phyloP scores from a whole-genome alignment of 441 rosid species.

The Rhodomyrtus psidioides region DNA sequence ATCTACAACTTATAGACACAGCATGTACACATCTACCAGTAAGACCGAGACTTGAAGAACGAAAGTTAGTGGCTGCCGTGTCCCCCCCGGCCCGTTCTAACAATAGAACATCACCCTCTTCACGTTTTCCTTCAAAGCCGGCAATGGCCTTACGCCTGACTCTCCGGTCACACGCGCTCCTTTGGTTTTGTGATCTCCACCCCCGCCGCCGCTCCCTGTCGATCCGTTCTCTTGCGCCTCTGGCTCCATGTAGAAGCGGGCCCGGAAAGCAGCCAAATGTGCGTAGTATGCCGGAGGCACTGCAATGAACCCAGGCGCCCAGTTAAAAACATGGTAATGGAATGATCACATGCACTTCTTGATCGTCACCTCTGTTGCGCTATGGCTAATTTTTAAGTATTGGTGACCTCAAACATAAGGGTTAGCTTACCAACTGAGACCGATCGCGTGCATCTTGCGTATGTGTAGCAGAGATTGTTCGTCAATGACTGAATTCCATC shows the following conservation, averaged over 20 bases:
- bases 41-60: not conserved
- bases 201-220: conserved; percentile 25
- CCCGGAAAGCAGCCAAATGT: conserved; percentile 94
- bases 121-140: conserved; percentile 95
- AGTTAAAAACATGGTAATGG: not conserved
- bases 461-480: conserved; percentile 95
- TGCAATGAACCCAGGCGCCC: conserved; percentile 19
- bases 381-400: too few species aligned
- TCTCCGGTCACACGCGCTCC: conserved; percentile 40
- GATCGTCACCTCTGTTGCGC: not conserved
- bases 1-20: not conserved
- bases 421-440: conserved; percentile 74
- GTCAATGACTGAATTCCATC: conserved; percentile 97
- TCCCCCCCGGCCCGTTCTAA: conserved; percentile 12
- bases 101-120: conserved; percentile 98
- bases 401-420: too few species aligned
- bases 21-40: not conserved
- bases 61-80: not conserved
- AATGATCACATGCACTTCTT: not conserved
- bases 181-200: conserved; percentile 15
- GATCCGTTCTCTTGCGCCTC: conserved; percentile 80
- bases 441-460: conserved; percentile 95
- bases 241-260: conserved; percentile 95
- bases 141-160: conserved; percentile 67
- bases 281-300: conserved; percentile 99